Evolutionary conservation across 2,329 filamentous ascomycete species (phyloP).

Genomic region (Scedosporium apiospermum): DNA sequence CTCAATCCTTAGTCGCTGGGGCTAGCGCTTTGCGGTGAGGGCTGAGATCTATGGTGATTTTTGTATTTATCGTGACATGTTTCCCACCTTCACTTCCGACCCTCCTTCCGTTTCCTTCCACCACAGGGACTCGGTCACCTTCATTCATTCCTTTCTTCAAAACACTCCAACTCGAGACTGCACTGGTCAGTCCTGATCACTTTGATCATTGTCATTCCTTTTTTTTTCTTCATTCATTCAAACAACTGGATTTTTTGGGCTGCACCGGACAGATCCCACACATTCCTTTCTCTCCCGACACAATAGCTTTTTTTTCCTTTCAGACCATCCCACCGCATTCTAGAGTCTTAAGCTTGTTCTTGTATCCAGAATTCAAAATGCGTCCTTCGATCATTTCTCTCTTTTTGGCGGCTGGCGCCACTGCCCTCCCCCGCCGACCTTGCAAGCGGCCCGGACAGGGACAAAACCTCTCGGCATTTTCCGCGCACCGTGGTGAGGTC

Average conservation of each 20-base stretch:
- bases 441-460: not conserved
- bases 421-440: not conserved
- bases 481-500: not conserved
- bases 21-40: not conserved
- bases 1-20: too few species aligned
- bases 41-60: too few species aligned
- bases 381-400: not conserved
- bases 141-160: not conserved
- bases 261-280: not conserved
- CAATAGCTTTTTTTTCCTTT: not conserved
- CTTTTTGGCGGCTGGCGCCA: not conserved
- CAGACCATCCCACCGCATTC: not conserved
- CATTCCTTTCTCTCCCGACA: not conserved
- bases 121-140: not conserved
- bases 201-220: not conserved
- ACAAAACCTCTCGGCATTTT: not conserved
- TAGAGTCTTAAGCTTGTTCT: not conserved
- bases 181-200: not conserved
- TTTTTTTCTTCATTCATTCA: not conserved
- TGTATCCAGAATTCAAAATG: not conserved
- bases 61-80: too few species aligned
- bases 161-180: not conserved
- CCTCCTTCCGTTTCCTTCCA: not conserved
- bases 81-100: not conserved
- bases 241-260: not conserved